These are phyloP conservation scores for Rhizopogon sp. DNA, from an alignment of 768 basidiomycete genomes.

Conservation along the genomic window DNA sequence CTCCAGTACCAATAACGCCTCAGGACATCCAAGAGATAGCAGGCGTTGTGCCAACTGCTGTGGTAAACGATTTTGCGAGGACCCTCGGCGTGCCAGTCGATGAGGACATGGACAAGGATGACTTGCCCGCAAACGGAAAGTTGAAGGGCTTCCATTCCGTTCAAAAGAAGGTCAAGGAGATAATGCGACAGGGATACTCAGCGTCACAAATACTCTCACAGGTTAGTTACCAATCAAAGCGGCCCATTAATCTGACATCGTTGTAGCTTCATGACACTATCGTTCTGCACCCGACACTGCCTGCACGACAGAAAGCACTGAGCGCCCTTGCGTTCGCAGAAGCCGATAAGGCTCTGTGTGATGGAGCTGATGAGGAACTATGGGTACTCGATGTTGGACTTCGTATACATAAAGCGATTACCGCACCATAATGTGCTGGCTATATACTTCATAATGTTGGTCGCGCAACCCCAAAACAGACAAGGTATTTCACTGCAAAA, in stretches of 20 bases:
- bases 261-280: constrained; percentile 85
- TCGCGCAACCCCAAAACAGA: too few relatives aligned
- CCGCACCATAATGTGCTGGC: constrained; percentile 3
- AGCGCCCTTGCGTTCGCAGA: constrained; percentile 87
- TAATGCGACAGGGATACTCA: constrained; percentile 89
- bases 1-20: constrained; percentile 70
- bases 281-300: constrained; percentile 75
- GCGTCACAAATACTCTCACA: constrained; percentile 86
- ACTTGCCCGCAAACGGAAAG: constrained; percentile 15
- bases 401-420: constrained; percentile 61
- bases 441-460: neutral
- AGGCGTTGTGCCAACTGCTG: constrained; percentile 79
- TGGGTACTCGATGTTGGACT: constrained; percentile 91
- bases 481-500: too few relatives aligned
- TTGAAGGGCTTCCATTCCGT: constrained; percentile 53
- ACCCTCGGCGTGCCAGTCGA: constrained; percentile 68
- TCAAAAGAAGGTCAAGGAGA: constrained; percentile 62
- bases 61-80: constrained; percentile 64
- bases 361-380: constrained; percentile 96
- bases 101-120: constrained; percentile 50
- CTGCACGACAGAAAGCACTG: constrained; percentile 72
- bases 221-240: constrained; percentile 43
- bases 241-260: constrained; percentile 6
- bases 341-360: constrained; percentile 92
- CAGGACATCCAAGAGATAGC: constrained; percentile 93